Base-by-base conservation (phyloP, 1,139 yeast species). In the Hansenula lynferdii region DNA sequence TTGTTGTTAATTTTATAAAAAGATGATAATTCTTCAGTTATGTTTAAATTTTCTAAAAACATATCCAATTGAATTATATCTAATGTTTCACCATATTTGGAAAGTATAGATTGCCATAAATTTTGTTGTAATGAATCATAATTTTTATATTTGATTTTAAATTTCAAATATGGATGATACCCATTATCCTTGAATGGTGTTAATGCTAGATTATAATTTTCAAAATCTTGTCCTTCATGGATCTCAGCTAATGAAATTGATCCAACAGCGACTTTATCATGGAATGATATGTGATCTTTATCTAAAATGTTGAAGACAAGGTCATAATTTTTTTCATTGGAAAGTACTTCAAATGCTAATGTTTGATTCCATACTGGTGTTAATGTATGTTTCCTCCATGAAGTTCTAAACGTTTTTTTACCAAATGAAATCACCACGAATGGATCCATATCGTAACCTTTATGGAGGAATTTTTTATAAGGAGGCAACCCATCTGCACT, bases 391-490 rank as follows among this genome's bases (percentile, higher is more conserved):
- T 87, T 75, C 50, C 81, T 76, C 80, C 89, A 84, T 19, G 92
- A 82, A 0, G 97, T 89, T 49, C 95, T 75, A 58, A 79, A 90
- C 0, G 94, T 87, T 47, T 84, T 83, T 54, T 85, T 83, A 11
- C 97, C 97, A 59, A 90, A 87, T 0, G 96, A 81, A 1, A 86
- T 81, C 14, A 90, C 92, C 6, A 90, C 95, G 62, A 90, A 92
- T 0, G 98, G 97, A 55, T 92, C 98, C 95, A 92, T 86, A 58
- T 89, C 96, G 54, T 83, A 92, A 0, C 92, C 81, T 17, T 89
- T 77, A 17, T 90, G 69, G 1, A 82, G 70, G 25, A 76, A 64
- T 49, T 75, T 79, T 41, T 65, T 70, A 34, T 77, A 66, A 0
- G 87, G 83, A 2, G 95, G 95, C 31, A 85, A 62, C 39, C 77